A percentile compares a stretch with the other conserved stretches of the same genome.
These are phyloP conservation scores for Ambrosiella xylebori DNA, from an alignment of 2,329 filamentous ascomycete genomes.

Conservation along the genomic window DNA sequence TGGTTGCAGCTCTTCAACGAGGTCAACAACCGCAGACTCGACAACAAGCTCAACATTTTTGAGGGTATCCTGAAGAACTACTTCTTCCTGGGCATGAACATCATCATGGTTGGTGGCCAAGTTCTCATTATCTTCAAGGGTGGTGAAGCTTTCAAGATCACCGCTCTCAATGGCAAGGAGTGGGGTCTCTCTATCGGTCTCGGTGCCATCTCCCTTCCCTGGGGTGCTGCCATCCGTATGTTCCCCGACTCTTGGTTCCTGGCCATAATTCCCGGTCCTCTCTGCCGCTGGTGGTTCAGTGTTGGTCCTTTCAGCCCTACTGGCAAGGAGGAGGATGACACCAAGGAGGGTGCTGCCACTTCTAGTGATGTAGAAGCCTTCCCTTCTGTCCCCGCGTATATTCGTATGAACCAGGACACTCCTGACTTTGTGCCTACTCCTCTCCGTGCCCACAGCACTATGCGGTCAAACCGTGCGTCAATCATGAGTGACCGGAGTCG, in stretches of 20 bases:
- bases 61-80: constrained; percentile 62
- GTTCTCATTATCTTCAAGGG: constrained; percentile 74
- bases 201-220: constrained; percentile 57
- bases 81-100: constrained; percentile 68
- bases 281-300: constrained; percentile 10
- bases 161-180: constrained; percentile 45
- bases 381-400: background rate
- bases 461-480: constrained; percentile 11
- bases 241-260: constrained; percentile 46
- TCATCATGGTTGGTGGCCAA: constrained; percentile 70
- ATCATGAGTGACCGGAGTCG: constrained; percentile 10
- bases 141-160: constrained; percentile 55
- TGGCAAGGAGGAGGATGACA: background rate
- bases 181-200: constrained; percentile 73
- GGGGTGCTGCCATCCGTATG: constrained; percentile 53
- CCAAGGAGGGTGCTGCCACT: background rate
- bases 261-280: constrained; percentile 8
- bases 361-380: background rate
- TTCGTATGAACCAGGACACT: constrained; percentile 1
- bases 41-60: constrained; percentile 79
- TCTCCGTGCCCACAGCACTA: constrained; percentile 8
- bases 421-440: constrained; percentile 8
- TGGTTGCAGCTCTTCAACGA: constrained; percentile 69
- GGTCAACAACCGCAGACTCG: constrained; percentile 67
- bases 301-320: background rate